Evolutionary conservation across 805 yeast genomes (phyloP).

Genomic region (Pichia sporocuriosa): DNA sequence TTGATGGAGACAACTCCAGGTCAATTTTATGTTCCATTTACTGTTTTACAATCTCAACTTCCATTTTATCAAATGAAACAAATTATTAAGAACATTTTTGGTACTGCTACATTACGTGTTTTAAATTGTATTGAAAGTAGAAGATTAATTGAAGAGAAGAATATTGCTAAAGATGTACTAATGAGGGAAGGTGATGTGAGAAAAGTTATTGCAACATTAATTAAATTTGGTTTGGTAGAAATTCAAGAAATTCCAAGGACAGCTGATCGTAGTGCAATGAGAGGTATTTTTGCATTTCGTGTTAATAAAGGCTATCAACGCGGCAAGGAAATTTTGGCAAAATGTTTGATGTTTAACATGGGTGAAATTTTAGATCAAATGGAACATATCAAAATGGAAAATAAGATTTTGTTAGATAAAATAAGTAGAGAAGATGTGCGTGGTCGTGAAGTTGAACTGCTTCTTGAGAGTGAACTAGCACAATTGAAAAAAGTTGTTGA

Average conservation of each 20-base stretch:
- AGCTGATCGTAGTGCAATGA: slow-evolving; percentile 82
- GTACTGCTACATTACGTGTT: slow-evolving; percentile 62
- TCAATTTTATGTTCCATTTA: slow-evolving; percentile 56
- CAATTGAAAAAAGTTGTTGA: slow-evolving; percentile 58
- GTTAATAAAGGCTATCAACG: slow-evolving; percentile 19
- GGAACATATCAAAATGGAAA: slow-evolving; percentile 47
- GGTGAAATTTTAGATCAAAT: slow-evolving; percentile 44
- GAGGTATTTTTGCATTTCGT: slow-evolving; percentile 79
- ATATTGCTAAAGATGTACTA: slow-evolving; percentile 65
- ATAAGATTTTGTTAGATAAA: slow-evolving; percentile 65
- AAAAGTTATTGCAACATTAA: slow-evolving; percentile 57
- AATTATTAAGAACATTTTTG: slow-evolving; percentile 53
- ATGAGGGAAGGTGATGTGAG: slow-evolving; percentile 74
- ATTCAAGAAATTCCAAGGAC: slow-evolving; percentile 92
- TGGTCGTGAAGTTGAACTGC: slow-evolving; percentile 68
- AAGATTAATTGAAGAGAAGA: slow-evolving; percentile 77
- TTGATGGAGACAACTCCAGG: slow-evolving; percentile 51
- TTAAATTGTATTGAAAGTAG: slow-evolving; percentile 68
- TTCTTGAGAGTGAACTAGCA: slow-evolving; percentile 67
- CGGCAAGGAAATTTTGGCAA: slow-evolving; percentile 31
- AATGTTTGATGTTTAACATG: slow-evolving; percentile 46
- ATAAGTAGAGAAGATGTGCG: slow-evolving; percentile 86
- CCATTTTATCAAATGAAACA: slow-evolving; percentile 50
- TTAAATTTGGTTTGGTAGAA: slow-evolving; percentile 67
- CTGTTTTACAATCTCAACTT: slow-evolving; percentile 39